phyloP scores from a whole-genome alignment of 2,329 filamentous ascomycete species.

The Sporothrix brunneoviolacea region DNA sequence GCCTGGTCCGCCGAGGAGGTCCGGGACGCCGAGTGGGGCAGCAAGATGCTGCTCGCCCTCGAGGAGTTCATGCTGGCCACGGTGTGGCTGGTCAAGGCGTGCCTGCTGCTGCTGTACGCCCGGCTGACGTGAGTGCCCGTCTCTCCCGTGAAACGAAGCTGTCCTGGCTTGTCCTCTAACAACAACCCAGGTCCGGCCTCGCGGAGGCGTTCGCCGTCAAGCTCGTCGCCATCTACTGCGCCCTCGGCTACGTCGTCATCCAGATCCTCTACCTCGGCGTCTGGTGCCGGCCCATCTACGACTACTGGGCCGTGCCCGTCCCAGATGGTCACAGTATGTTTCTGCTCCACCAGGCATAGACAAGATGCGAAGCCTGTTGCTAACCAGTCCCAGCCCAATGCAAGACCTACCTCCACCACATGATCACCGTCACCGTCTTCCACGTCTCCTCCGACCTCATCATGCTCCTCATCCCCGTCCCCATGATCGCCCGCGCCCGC shows the following conservation, averaged over 20 bases:
- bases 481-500: constrained; percentile 35
- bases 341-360: too few relatives aligned
- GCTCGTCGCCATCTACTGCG: constrained; percentile 27
- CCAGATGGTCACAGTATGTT: constrained; percentile 23
- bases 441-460: constrained; percentile 41
- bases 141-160: too few relatives aligned
- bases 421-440: constrained; percentile 40
- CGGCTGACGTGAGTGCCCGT: constrained; percentile 42
- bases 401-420: constrained; percentile 39
- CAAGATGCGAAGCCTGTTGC: too few relatives aligned
- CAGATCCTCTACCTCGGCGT: constrained; percentile 25
- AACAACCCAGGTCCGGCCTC: constrained; percentile 20
- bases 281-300: constrained; percentile 46
- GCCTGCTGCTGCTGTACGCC: constrained; percentile 45
- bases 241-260: constrained; percentile 17
- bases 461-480: constrained; percentile 39
- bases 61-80: constrained; percentile 46
- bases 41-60: constrained; percentile 46
- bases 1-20: constrained; percentile 39
- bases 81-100: constrained; percentile 47
- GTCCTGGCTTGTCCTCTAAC: background rate
- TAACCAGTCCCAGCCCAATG: constrained; percentile 30
- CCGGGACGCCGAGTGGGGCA: constrained; percentile 40
- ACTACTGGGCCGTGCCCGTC: constrained; percentile 47
- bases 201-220: constrained; percentile 28